Conservation (phyloP, 2,329 filamentous ascomycete genomes). For the Truncatella angustata region DNA sequence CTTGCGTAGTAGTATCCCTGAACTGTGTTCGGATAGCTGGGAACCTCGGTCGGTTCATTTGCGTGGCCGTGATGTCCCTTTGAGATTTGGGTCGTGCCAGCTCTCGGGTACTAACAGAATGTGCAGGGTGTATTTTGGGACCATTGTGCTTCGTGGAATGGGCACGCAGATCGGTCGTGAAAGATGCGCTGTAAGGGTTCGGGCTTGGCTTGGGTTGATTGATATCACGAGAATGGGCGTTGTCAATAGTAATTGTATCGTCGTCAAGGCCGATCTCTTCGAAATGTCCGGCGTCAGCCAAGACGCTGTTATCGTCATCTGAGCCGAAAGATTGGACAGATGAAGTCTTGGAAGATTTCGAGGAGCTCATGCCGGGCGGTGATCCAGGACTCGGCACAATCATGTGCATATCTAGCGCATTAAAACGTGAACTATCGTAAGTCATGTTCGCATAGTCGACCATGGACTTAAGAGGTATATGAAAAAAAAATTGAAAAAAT, state of each 20-base stretch:
- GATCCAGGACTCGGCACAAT: conserved; percentile 55
- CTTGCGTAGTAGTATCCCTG: conserved; percentile 43
- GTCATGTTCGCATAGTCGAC: conserved; percentile 35
- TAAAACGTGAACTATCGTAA: conserved; percentile 33
- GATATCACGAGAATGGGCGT: conserved; percentile 31
- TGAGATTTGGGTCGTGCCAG: conserved; percentile 26
- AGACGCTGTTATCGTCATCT: conserved; percentile 66
- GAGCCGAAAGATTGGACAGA: conserved; percentile 79
- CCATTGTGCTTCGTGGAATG: conserved; percentile 27
- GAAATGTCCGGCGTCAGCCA: conserved; percentile 78
- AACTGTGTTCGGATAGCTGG: conserved; percentile 45
- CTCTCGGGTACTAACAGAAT: conserved; percentile 25
- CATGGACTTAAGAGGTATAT: not conserved
- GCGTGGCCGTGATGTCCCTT: conserved; percentile 28
- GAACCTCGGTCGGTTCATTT: conserved; percentile 40
- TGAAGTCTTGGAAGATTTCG: conserved; percentile 88
- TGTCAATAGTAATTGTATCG: conserved; percentile 45
- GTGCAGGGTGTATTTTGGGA: conserved; percentile 21
- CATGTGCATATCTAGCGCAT: conserved; percentile 32
- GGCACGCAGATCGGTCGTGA: conserved; percentile 40
- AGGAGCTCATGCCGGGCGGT: conserved; percentile 74
- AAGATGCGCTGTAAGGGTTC: conserved; percentile 50
- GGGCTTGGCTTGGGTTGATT: conserved; percentile 33
- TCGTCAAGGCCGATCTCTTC: conserved; percentile 90
- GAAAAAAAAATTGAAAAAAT: not conserved